Evolutionary conservation across 768 basidiomycete genomes (phyloP).

Genomic region (Lactarius akahatsu): DNA sequence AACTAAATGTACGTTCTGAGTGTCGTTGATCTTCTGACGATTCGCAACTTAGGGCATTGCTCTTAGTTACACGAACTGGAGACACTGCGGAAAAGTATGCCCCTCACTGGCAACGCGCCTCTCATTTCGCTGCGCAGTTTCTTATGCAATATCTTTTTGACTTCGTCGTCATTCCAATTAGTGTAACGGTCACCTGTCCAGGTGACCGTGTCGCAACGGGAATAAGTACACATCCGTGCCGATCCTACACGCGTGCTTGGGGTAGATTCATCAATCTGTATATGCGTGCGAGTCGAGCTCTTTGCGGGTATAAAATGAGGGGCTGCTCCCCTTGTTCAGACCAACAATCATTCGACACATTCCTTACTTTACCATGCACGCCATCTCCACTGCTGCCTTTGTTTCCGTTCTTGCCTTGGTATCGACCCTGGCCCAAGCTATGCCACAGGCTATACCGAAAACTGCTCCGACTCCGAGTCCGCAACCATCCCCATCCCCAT

Average conservation of each 20-base stretch:
- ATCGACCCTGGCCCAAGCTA: background rate
- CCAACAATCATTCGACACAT: background rate
- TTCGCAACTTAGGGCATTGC: background rate
- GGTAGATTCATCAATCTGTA: no score
- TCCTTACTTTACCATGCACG: background rate
- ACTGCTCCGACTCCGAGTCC: no score
- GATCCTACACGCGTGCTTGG: no score
- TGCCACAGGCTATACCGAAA: background rate
- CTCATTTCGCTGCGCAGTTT: background rate
- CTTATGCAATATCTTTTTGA: no score
- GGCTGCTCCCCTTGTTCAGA: background rate
- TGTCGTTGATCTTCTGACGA: background rate
- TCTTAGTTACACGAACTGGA: background rate
- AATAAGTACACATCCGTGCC: no score
- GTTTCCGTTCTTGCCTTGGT: conserved; percentile 9
- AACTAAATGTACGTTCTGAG: no score
- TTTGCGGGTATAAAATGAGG: background rate
- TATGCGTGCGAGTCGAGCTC: no score
- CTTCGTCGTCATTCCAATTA: no score
- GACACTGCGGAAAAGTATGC: background rate
- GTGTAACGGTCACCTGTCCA: no score
- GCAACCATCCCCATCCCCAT: background rate
- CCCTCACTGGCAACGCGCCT: no score
- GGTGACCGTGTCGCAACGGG: no score
- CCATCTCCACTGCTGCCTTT: background rate